Base-by-base conservation (phyloP, 257 asterid genomes). In the Forsythia suspensa region DNA sequence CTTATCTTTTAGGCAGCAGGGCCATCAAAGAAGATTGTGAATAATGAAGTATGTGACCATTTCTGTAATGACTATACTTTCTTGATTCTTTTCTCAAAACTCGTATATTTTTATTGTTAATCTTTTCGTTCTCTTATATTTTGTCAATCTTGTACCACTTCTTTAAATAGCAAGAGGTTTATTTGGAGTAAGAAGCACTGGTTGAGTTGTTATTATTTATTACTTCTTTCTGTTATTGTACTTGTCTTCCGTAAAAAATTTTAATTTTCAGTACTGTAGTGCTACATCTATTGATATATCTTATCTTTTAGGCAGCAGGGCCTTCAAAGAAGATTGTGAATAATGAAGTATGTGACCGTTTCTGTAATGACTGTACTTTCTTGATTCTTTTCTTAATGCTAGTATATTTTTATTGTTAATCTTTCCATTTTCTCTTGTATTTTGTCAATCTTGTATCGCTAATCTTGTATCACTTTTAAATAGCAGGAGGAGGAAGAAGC, bases 401-500 rank as follows among this genome's bases (percentile, higher is more conserved):
- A 75, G 46, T 72, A 67, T 71, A 74, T 66, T 72, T 79, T 79
- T 67, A 55, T 40, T 66, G 29, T 5, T 8, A 37, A 3, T 67
- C 7, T 77, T 36, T 37, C 36, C 12, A 9, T 48, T 69, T 10
- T 36, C 39, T 78, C 61, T 38, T 77, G 21, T 51, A 21, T 18
- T 46, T 70, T 57, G 39, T 52, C 37, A 41, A 41, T 76, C 8
- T 43, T 21, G 48, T 73, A 36, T 39, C 65, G 2, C 15, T 11
- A 66, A 79, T 24, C 24, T 24, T 24, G 24, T 24, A 24, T 24
- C 24, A 24, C 24, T 65, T 29, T 7, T 75, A 61, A 76, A 79
- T 43, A 82, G 86, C 80, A 65, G 59, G 84, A 77, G 71, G 88
- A 85, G 80, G 89, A 84, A 76, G 89, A 88, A 89, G 79, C 87